Evolutionary conservation across 2,329 filamentous ascomycete genomes (phyloP).

Genomic region (Beauveria caledonica): DNA sequence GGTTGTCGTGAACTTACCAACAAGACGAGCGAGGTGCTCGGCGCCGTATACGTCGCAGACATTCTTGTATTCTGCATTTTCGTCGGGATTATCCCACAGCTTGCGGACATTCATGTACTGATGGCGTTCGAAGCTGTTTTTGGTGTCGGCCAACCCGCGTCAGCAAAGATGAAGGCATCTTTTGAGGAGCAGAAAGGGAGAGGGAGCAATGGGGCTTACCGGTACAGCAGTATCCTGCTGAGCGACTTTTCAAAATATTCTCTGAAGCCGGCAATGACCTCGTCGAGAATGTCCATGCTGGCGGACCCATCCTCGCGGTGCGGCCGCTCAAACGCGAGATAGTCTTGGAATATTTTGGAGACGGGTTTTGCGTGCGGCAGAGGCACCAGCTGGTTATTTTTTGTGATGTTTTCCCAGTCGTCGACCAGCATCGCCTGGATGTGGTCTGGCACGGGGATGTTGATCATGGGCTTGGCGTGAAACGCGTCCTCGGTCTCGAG

Average conservation of each 20-base stretch:
- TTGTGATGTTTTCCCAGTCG: slow-evolving; percentile 98
- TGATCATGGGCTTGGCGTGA: slow-evolving; percentile 73
- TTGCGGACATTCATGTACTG: slow-evolving; percentile 77
- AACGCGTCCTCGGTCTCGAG: slow-evolving; percentile 89
- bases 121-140: slow-evolving; percentile 71
- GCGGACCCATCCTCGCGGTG: slow-evolving; percentile 58
- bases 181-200: neutral
- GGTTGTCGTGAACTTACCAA: slow-evolving; percentile 52
- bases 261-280: slow-evolving; percentile 75
- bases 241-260: slow-evolving; percentile 93
- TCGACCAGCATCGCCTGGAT: slow-evolving; percentile 91
- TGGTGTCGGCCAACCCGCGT: neutral
- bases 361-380: slow-evolving; percentile 73
- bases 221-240: slow-evolving; percentile 80
- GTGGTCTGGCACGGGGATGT: slow-evolving; percentile 77
- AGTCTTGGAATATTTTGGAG: slow-evolving; percentile 70
- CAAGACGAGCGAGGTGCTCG: slow-evolving; percentile 81
- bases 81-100: slow-evolving; percentile 54
- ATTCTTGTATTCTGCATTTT: slow-evolving; percentile 60
- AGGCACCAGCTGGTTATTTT: slow-evolving; percentile 82
- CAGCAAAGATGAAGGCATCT: slow-evolving; percentile 13
- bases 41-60: slow-evolving; percentile 82
- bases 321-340: slow-evolving; percentile 60
- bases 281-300: slow-evolving; percentile 78
- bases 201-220: slow-evolving; percentile 33